Evolutionary conservation across 2,329 filamentous ascomycete species (phyloP), one percentile per base, ranked within the genome.

Genomic region (Alternaria gaisen): DNA sequence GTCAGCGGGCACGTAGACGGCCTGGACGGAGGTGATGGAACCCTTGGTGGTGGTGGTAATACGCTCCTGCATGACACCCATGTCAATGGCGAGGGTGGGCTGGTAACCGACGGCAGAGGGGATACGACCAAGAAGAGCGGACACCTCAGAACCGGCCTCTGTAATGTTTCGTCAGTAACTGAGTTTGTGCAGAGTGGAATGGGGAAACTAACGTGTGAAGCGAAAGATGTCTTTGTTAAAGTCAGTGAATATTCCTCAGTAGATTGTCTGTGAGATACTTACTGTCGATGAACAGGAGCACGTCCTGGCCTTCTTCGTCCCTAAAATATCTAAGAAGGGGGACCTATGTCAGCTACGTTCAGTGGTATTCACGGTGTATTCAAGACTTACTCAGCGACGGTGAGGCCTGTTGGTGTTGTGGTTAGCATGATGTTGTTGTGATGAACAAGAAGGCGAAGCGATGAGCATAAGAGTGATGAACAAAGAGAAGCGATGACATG

Each of bases 31-130:
- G 76, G 95, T 99, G 85, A 99, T 99, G 82, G 95, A 98, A 81
- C 95, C 95, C 91, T 98, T 97, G 83, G 90, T 94, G 84, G 95
- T 99, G 83, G 95, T 99, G 83, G 95, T 99, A 80, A 99, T 99
- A 89, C 95, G 94, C 86, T 99, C 95, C 87, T 99, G 95, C 94
- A 99, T 75, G 61, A 71, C 42, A 74, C 73, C 73, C 73, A 75
- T 75, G 70, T 75, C 73, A 57, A 74, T 70, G 67, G 73, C 72
- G 61, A 75, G 70, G 24, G 73, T 75, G 64, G 73, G 73, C 63
- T 75, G 95, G 90, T 99, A 99, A 91, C 95, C 95, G 91, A 99
- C 95, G 82, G 95, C 95, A 88, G 95, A 99, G 84, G 95, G 95
- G 79, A 99, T 99, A 93, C 95, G 94, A 88, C 95, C 95, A 72